Base-by-base conservation (phyloP, 2,329 filamentous ascomycete genomes). In the Aspergillaceae sp. region DNA sequence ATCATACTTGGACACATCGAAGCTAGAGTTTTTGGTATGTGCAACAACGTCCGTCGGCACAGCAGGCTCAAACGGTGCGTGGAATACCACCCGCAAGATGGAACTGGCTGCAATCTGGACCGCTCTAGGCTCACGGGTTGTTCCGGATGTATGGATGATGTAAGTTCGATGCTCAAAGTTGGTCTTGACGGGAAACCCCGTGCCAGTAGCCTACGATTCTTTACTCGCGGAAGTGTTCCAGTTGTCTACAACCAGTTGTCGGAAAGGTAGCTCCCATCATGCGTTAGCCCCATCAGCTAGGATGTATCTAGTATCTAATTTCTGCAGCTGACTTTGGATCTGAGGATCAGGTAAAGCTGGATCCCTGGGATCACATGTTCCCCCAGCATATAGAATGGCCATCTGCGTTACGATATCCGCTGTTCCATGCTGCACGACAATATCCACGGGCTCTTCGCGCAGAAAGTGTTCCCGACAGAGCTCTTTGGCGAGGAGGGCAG, bases 1-100 rank as follows among this genome's bases (percentile, higher is more conserved):
- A 10, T 60, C 56, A 29, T 58, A 56, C 9, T 59, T 43, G 3
- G 56, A 48, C 3, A 60, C 50, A 36, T 60, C 57, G 38, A 60
- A 60, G n/a, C 55, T 52, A 30, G 51, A 48, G 35, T 51, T 59
- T 35, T 57, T 57, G 19, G 49, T 42, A 40, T 58, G 51, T 2
- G 48, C 54, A 4, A 60, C 53, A 0, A 40, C 35, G 41, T 59
- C 54, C 1, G 40, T 38, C 3, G 34, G 26, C 3, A 26, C 9
- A 6, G 58, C 36, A 6, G 52, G 50, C 11, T 51, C 47, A 33
- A 54, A 48, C 0, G 56, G 53, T 7, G 54, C 49, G 29, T 54
- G 46, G 11, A 35, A 48, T 1, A 49, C 55, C n/a, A 60, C 46
- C 10, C 58, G 49, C 26, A 59, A 7, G 2, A 60, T 50, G 1